Evolutionary conservation across 805 yeast species (phyloP), one percentile per base, ranked within the genome.

Genomic region (Wickerhamomyces ciferrii): DNA sequence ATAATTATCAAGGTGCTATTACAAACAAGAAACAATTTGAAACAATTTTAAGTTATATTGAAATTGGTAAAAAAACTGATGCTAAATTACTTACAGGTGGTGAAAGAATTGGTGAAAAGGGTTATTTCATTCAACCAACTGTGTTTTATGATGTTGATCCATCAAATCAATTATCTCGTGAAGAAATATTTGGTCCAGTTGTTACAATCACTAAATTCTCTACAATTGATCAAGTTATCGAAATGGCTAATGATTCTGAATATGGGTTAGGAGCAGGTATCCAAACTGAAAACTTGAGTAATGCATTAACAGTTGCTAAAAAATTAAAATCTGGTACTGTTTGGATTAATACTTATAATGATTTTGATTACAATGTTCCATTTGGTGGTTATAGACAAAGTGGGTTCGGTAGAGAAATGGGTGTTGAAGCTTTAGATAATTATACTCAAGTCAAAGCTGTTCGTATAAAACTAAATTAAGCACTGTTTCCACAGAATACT

Each of bases 331-430:
- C 90, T 44, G 92, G 92, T 70, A 81, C 89, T 40, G 78, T 85
- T 51, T 85, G 91, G 90, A 71, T 84, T 53, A 85, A 85, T 75
- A 84, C 90, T 48, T 84, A 84, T 70, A 84, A 84, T 61, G 89
- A 83, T 63, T 83, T 84, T 78, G 81, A 84, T 62, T 78, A 76
- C 44, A 70, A 75, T 64, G 85, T 83, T 64, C 91, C 92, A 69
- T 85, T 85, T 61, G 92, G 92, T 66, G 92, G 92, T 62, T 83
- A 70, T 72, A 82, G 83, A 62, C 83, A 83, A 70, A 80, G 87
- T 51, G 92, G 92, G 67, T 76, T 84, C 65, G 94, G 94, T 66
- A 82, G 88, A 74, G 94, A 85, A 73, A 83, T 85, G 91, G 94
- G 94, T 68, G 67, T 68, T 41, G 90, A 84, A 63, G 89, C 85